These are phyloP conservation scores for Adansonia grandidieri DNA, from an alignment of 441 rosid species.

Conservation along the genomic window DNA sequence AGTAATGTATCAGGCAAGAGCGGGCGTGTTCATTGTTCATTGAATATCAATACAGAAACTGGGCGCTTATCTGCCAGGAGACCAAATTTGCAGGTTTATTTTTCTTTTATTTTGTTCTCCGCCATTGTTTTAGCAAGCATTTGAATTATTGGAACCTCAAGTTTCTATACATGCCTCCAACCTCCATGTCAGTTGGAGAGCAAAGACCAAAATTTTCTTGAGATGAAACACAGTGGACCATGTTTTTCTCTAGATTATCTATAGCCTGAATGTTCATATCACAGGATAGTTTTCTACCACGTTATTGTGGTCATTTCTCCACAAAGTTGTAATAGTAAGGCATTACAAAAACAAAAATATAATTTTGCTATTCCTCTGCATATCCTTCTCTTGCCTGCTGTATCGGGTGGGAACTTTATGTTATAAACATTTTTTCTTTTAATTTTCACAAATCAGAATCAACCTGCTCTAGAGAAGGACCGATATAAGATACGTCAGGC, in stretches of 20 bases:
- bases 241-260: neutral
- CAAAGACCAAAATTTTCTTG: neutral
- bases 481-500: constrained; percentile 97
- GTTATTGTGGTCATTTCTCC: constrained; percentile 9
- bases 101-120: constrained; percentile 14
- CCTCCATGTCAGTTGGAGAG: neutral
- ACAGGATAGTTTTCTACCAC: neutral
- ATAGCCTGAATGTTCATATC: neutral
- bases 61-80: constrained; percentile 97
- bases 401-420: constrained; percentile 9
- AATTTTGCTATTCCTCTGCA: neutral
- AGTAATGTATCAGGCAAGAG: constrained; percentile 74
- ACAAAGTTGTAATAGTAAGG: constrained; percentile 7
- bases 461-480: constrained; percentile 98
- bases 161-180: constrained; percentile 6
- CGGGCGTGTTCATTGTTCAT: constrained; percentile 93
- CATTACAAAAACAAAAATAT: neutral
- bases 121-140: constrained; percentile 18
- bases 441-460: constrained; percentile 58
- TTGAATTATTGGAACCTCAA: constrained; percentile 3
- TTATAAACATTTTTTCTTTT: constrained; percentile 21
- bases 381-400: constrained; percentile 4
- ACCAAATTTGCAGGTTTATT: constrained; percentile 87
- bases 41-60: constrained; percentile 96
- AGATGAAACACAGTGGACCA: constrained; percentile 1